Base-by-base conservation (phyloP, 2,329 filamentous ascomycete species). In the Ophiostoma sp. region DNA sequence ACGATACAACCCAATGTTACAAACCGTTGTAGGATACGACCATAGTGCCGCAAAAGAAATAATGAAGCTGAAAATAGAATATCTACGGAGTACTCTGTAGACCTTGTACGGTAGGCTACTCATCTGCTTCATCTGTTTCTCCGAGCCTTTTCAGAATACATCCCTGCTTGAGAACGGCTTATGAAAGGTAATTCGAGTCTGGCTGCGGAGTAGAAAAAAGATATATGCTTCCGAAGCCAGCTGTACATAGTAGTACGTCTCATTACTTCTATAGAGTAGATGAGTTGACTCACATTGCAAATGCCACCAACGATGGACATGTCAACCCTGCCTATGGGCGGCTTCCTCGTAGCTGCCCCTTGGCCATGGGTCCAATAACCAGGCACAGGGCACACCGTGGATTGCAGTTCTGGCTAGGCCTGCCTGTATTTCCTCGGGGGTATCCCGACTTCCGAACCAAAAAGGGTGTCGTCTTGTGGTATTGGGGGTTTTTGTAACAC, bases 1-100 rank as follows among this genome's bases (percentile, higher is more conserved):
- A 57, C 52, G 52, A 57, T 62, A 57, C 57, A 39, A 54, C 57
- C 27, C 17, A 31, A 17, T 57, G 52, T 57, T 23, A 57, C 52
- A 57, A 57, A 57, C n/a, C 52, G 52, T 48, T 48, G 44, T 17
- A 48, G 8, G 20, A 48, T 48, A 48, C 44, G 20, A 48, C 44
- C 11, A 48, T 20, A 48, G 44, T 15, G 23, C 52, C 52, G 52
- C 52, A 57, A 11, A 13, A 57, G n/a, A 31, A 23, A 6, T 31
- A 57, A 27, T 27, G 23, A 27, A 57, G 52, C 52, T 57, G 44
- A 17, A 57, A 31, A 27, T 57, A 10, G n/a, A 57, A 57, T 57
- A 27, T 27, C 8, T 5, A 27, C n/a, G n/a, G n/a, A n/a, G n/a
- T n/a, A n/a, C 27, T 27, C 52, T 13, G 4, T 4, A 48, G 5